Conservation (phyloP, 2,329 filamentous ascomycete genomes). For the Didymella arachidicola region DNA sequence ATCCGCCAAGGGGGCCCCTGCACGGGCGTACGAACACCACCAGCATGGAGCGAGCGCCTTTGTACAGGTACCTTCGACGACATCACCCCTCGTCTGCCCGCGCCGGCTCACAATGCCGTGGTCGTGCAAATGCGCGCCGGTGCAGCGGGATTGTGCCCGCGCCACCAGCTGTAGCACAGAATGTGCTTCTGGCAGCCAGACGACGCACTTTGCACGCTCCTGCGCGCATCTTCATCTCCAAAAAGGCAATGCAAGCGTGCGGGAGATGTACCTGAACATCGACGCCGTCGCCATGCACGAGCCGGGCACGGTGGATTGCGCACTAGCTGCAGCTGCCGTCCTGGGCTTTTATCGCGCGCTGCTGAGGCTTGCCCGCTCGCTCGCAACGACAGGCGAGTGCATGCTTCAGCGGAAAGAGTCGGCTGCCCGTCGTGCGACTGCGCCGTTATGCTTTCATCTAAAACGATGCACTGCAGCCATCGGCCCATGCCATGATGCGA, state of each 20-base stretch:
- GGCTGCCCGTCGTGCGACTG: conserved; percentile 37
- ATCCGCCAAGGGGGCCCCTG: conserved; percentile 36
- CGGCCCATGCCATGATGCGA: conserved; percentile 32
- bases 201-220: background rate
- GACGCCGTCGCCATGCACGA: conserved; percentile 31
- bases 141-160: conserved; percentile 1
- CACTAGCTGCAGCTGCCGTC: conserved; percentile 36
- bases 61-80: conserved; percentile 34
- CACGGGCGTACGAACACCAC: conserved; percentile 33
- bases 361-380: conserved; percentile 14
- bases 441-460: conserved; percentile 41
- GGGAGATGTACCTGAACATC: conserved; percentile 45
- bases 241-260: conserved; percentile 22
- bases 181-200: background rate
- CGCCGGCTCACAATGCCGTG: conserved; percentile 22
- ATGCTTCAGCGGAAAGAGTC: conserved; percentile 36
- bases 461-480: conserved; percentile 31
- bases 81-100: conserved; percentile 12
- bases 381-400: conserved; percentile 22
- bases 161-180: conserved; percentile 1
- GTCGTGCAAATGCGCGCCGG: conserved; percentile 4
- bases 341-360: conserved; percentile 26
- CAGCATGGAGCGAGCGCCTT: conserved; percentile 25
- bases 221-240: conserved; percentile 11
- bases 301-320: conserved; percentile 35